Evolutionary conservation across 176 grass and related monocot genomes (phyloP).

Genomic region (Oryza punctata): DNA sequence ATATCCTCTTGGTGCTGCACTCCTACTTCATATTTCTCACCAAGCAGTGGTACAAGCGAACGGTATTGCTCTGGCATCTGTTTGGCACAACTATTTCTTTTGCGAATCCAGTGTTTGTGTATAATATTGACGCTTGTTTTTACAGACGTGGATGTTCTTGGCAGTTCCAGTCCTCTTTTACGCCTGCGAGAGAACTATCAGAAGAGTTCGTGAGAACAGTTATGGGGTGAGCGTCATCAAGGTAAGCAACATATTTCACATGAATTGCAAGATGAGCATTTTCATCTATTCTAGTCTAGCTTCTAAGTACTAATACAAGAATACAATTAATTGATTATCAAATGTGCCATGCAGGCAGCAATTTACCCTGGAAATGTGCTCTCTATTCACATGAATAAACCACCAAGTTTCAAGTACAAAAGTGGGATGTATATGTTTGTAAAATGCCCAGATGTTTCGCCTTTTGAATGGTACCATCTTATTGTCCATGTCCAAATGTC

Average conservation of each 20-base stretch:
- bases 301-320: background rate
- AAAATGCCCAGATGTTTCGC: conserved; percentile 93
- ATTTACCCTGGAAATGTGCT: conserved; percentile 97
- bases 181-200: conserved; percentile 73
- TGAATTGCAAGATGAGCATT: conserved; percentile 1
- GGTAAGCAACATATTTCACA: conserved; percentile 47
- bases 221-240: conserved; percentile 72
- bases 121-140: conserved; percentile 1
- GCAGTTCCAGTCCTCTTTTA: conserved; percentile 83
- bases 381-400: conserved; percentile 87
- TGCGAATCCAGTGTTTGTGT: conserved; percentile 10
- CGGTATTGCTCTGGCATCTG: conserved; percentile 48
- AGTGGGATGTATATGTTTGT: conserved; percentile 99
- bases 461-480: conserved; percentile 81
- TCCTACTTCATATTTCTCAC: conserved; percentile 98
- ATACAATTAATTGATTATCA: background rate
- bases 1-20: conserved; percentile 83
- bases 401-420: conserved; percentile 82
- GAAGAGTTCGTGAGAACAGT: conserved; percentile 69
- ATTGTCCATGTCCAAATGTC: background rate
- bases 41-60: conserved; percentile 89
- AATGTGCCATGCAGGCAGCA: conserved; percentile 68
- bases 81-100: conserved; percentile 13
- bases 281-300: background rate
- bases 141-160: conserved; percentile 95